Evolutionary conservation across 2,329 filamentous ascomycete genomes (phyloP), one percentile per base, ranked within the genome.

Genomic region (Tolypocladium tundrense): DNA sequence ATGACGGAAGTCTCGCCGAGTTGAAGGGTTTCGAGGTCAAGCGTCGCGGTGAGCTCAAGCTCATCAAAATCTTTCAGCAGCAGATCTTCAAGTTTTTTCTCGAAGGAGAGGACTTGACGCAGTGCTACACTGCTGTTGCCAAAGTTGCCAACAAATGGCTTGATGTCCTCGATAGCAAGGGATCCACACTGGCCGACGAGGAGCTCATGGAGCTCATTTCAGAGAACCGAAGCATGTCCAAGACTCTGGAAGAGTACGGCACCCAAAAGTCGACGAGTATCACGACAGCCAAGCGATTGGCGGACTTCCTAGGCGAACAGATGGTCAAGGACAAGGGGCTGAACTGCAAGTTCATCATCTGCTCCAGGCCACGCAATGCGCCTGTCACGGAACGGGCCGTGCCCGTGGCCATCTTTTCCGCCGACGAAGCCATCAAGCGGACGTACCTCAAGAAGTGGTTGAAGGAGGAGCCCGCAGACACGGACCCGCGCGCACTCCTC

Each of bases 331-430:
- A 99, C 74, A 99, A 97, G 73, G 94, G 94, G 4, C 73, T 99
- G 65, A 99, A 99, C 77, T 99, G 94, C 86, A 97, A 97, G 74
- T 99, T 97, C 73, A 97, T 99, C 70, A 97, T 99, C 68, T 96
- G 92, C 55, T 83, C 91, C 16, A 85, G 83, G 62, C 94, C 94
- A 4, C 89, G 86, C 67, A 90, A 90, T 67, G 90, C 93, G 0
- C 93, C 94, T 1, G 92, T 99, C 60, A 99, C 94, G 0, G 95
- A 99, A 64, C 83, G 94, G 66, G 94, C 94, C 27, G 84, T 99
- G 59, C 94, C 94, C 0, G 91, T 99, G 6, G 91, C 94, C 24
- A 99, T 99, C 61, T 97, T 99, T 73, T 97, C 94, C 0, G 91
- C 94, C 0, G 93, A 97, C 58, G 87, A 92, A 58, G 83, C 84